A percentile compares a stretch with the other conserved stretches of the same genome.
Conservation (phyloP, 2,329 filamentous ascomycete species). For the Microdochium bolleyi region DNA sequence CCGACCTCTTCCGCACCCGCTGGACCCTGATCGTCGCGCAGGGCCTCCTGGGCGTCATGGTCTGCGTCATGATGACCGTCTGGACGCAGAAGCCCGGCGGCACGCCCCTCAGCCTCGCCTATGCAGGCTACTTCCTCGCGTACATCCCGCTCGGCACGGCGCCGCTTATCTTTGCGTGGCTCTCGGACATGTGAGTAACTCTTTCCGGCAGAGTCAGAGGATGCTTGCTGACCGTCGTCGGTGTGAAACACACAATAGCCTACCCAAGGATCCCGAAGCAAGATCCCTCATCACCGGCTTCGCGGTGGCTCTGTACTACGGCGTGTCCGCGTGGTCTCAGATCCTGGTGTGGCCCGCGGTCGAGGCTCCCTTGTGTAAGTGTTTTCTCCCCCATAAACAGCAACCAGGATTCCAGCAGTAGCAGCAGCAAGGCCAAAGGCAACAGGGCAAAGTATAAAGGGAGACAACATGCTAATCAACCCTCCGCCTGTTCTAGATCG, state of each 20-base stretch:
- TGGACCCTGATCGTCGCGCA: conserved; percentile 42
- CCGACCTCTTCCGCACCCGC: conserved; percentile 37
- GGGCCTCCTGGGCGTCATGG: conserved; percentile 35
- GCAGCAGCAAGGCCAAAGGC: background rate
- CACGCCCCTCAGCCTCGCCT: conserved; percentile 35
- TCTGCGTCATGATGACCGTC: conserved; percentile 42
- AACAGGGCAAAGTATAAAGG: background rate
- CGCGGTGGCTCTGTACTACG: conserved; percentile 39
- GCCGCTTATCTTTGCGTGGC: conserved; percentile 43
- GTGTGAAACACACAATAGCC: background rate
- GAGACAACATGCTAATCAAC: background rate
- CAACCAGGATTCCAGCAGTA: background rate
- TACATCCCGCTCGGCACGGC: conserved; percentile 39
- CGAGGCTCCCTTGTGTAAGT: conserved; percentile 38
- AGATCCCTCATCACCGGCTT: conserved; percentile 39
- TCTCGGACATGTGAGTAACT: conserved; percentile 31
- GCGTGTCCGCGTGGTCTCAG: conserved; percentile 41
- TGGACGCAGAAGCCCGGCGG: conserved; percentile 37
- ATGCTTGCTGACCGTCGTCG: background rate
- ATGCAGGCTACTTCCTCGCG: conserved; percentile 43
- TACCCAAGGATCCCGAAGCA: conserved; percentile 40
- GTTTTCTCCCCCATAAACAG: background rate
- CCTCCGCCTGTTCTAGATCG: conserved; percentile 18
- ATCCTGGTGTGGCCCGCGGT: conserved; percentile 43
- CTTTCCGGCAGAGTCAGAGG: background rate